Evolutionary conservation across 164 flowering plant species (phyloP).

Genomic region (Sedum album): DNA sequence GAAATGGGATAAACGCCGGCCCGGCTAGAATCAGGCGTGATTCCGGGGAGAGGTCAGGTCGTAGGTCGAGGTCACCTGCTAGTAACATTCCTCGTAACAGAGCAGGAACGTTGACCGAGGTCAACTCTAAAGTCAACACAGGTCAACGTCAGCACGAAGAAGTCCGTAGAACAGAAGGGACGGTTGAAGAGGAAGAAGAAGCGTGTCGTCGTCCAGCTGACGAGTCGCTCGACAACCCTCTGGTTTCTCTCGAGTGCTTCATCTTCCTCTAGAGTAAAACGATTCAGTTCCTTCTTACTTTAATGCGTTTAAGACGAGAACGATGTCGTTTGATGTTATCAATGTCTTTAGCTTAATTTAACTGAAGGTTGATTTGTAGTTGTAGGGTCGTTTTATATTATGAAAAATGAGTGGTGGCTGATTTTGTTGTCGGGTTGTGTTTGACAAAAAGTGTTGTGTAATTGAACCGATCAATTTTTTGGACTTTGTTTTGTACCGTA

Average conservation of each 20-base stretch:
- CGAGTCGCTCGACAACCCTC: conserved; percentile 52
- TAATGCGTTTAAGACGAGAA: neutral
- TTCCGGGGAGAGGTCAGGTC: conserved; percentile 18
- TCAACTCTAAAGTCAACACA: neutral
- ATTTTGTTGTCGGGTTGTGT: too few species aligned
- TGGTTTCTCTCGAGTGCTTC: conserved; percentile 58
- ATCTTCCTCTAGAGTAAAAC: conserved; percentile 31
- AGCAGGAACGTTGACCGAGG: neutral
- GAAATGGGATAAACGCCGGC: conserved; percentile 13
- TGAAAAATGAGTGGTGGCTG: too few species aligned
- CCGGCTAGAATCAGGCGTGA: conserved; percentile 10
- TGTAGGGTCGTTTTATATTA: too few species aligned
- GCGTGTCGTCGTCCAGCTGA: conserved; percentile 3
- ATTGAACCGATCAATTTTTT: too few species aligned
- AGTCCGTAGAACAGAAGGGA: neutral
- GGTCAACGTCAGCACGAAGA: neutral
- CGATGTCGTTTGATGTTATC: neutral
- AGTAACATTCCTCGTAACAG: neutral
- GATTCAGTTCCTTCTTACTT: neutral
- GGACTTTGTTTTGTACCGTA: too few species aligned
- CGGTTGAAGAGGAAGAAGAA: neutral
- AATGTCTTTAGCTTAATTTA: too few species aligned
- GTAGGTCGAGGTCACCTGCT: conserved; percentile 34
- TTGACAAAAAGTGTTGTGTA: too few species aligned
- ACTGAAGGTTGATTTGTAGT: too few species aligned